Evolutionary conservation across 192 early-diverging fungal species (phyloP).

Genomic region (Diversispora epigaea): DNA sequence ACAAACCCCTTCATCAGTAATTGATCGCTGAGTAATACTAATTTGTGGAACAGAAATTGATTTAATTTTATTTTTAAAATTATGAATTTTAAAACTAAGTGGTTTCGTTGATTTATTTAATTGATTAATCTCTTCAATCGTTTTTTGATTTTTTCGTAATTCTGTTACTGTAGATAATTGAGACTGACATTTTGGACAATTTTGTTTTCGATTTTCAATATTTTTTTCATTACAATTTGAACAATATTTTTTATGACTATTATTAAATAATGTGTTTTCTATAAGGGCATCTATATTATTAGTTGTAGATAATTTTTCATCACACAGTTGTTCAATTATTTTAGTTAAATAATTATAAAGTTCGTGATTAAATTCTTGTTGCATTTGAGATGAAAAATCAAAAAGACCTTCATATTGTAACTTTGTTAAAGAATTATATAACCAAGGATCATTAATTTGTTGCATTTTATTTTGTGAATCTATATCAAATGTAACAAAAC

Average conservation of each 20-base stretch:
- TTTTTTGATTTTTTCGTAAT: not conserved
- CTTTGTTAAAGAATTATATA: constrained; percentile 12
- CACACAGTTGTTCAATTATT: constrained; percentile 1
- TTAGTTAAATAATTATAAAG: constrained; percentile 24
- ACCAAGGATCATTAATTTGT: constrained; percentile 5
- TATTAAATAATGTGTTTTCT: not conserved
- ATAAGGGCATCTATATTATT: constrained; percentile 13
- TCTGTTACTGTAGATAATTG: constrained; percentile 5
- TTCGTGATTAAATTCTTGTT: constrained; percentile 13
- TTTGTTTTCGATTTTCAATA: constrained; percentile 26
- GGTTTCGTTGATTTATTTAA: no score
- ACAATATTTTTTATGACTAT: not conserved
- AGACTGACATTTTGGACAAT: not conserved
- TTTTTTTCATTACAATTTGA: not conserved
- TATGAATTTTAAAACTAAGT: constrained; percentile 6
- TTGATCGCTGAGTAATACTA: constrained; percentile 10
- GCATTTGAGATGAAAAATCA: not conserved
- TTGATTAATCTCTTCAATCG: not conserved
- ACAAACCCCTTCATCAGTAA: constrained; percentile 1
- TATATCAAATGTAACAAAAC: constrained; percentile 28
- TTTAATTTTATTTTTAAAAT: not conserved
- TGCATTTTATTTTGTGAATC: constrained; percentile 24
- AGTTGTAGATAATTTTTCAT: constrained; percentile 26
- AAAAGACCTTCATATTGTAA: constrained; percentile 21
- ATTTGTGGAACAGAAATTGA: not conserved